phyloP scores from a whole-genome alignment of 306 rosid genomes.

The Acacia crassicarpa region DNA sequence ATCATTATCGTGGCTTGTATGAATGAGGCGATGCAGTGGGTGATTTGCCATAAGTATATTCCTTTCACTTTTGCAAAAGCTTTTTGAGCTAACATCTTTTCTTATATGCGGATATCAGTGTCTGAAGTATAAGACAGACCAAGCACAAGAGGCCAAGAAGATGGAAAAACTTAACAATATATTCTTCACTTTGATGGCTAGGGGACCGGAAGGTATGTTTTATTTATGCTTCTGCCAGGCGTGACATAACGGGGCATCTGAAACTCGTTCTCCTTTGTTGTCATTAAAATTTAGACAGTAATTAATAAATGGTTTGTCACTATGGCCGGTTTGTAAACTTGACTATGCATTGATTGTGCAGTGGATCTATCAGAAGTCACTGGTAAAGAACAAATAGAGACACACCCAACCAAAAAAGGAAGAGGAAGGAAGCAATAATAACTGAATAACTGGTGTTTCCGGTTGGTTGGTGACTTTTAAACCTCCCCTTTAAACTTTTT shows the following conservation, averaged over 20 bases:
- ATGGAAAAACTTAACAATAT: constrained; percentile 84
- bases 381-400: constrained; percentile 76
- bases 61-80: neutral
- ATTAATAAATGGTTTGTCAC: constrained; percentile 22
- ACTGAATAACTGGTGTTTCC: constrained; percentile 31
- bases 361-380: constrained; percentile 76
- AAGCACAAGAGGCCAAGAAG: constrained; percentile 92
- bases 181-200: constrained; percentile 90
- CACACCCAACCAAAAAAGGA: constrained; percentile 77
- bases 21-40: constrained; percentile 19
- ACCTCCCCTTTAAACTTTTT: neutral
- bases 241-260: constrained; percentile 9
- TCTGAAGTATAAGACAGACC: constrained; percentile 91
- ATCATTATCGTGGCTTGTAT: constrained; percentile 28
- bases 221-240: constrained; percentile 28
- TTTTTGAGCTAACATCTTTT: neutral
- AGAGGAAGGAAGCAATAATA: constrained; percentile 81
- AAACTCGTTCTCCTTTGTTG: neutral
- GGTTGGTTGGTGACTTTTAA: constrained; percentile 2
- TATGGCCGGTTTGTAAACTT: neutral
- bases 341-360: constrained; percentile 33
- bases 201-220: constrained; percentile 85
- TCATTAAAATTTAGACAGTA: neutral
- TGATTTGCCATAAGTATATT: constrained; percentile 30
- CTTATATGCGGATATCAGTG: constrained; percentile 44